Evolutionary conservation across 352 stramenopile species (phyloP).

Genomic region (Globisporangium carolinianum): DNA sequence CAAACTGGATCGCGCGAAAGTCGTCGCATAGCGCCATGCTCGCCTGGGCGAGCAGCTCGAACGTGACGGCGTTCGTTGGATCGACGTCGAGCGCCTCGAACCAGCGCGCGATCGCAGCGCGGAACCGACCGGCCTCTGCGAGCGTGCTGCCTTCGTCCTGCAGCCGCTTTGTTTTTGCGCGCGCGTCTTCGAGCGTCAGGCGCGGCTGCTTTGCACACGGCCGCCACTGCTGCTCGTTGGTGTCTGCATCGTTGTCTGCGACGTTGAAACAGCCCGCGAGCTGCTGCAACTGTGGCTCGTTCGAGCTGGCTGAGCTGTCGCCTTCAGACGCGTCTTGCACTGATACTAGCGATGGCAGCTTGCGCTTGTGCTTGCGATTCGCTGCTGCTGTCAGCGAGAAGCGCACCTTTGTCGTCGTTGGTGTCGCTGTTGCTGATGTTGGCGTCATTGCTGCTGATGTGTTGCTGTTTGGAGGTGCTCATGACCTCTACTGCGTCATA

Average conservation of each 20-base stretch:
- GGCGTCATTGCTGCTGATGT: not conserved
- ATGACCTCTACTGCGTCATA: no score
- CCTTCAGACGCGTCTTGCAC: not conserved
- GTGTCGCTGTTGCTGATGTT: not conserved
- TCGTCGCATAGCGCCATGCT: conserved; percentile 64
- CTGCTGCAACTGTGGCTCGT: not conserved
- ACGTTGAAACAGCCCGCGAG: conserved; percentile 9
- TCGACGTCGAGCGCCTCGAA: conserved; percentile 47
- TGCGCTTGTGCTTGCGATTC: conserved; percentile 19
- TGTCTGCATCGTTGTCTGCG: conserved; percentile 4
- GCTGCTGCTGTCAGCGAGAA: conserved; percentile 16
- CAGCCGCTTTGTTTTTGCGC: conserved; percentile 47
- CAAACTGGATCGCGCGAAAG: conserved; percentile 71
- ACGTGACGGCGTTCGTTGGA: conserved; percentile 35
- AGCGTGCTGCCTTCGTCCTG: conserved; percentile 76
- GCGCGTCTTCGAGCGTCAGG: conserved; percentile 45
- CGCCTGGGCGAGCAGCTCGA: conserved; percentile 67
- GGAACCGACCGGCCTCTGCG: conserved; percentile 55
- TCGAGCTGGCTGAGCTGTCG: not conserved
- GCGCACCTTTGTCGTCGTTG: conserved; percentile 16
- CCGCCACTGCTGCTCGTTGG: not conserved
- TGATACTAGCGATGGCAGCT: not conserved
- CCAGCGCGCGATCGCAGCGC: conserved; percentile 61
- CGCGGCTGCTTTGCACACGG: conserved; percentile 9
- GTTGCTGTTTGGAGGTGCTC: no score